Evolutionary conservation across 1,284 basidiomycete genomes (phyloP).

Genomic region (Vanrija sp.): DNA sequence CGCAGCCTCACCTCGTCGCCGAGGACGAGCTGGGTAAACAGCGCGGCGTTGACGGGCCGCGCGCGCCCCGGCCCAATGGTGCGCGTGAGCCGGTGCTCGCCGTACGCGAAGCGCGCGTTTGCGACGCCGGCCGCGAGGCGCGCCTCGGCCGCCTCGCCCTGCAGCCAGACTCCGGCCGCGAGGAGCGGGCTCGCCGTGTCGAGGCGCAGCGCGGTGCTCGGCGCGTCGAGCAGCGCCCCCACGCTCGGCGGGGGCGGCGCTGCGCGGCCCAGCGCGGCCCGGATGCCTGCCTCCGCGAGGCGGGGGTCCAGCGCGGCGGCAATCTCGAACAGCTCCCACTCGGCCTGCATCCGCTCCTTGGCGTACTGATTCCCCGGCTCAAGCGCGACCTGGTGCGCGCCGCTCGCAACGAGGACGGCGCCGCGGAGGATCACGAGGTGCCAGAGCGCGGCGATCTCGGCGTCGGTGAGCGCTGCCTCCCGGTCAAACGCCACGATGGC

Average conservation of each 20-base stretch:
- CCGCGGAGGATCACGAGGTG: constrained; percentile 9
- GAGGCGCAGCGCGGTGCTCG: not conserved
- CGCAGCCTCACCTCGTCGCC: not conserved
- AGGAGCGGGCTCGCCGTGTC: constrained; percentile 4
- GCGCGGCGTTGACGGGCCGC: not conserved
- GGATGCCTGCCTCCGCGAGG: constrained; percentile 1
- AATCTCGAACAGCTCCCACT: constrained; percentile 9
- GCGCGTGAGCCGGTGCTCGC: constrained; percentile 5
- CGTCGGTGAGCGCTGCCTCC: not conserved
- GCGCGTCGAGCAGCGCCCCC: not conserved
- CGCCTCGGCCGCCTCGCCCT: not conserved
- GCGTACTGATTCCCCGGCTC: constrained; percentile 9
- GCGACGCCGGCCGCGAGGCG: not conserved
- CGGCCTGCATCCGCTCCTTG: constrained; percentile 3
- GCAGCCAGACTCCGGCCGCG: not conserved
- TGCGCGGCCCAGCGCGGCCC: not conserved
- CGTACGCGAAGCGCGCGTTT: constrained; percentile 1
- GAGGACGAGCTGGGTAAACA: not conserved
- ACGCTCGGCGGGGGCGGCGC: not conserved
- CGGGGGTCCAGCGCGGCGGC: not conserved
- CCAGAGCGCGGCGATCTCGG: constrained; percentile 12
- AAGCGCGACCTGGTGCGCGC: constrained; percentile 5
- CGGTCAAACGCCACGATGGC: constrained; percentile 8
- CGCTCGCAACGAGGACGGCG: constrained; percentile 5
- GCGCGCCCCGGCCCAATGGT: not conserved